phyloP scores from a whole-genome alignment of 257 asterid species.

The Ehretia macrophylla region DNA sequence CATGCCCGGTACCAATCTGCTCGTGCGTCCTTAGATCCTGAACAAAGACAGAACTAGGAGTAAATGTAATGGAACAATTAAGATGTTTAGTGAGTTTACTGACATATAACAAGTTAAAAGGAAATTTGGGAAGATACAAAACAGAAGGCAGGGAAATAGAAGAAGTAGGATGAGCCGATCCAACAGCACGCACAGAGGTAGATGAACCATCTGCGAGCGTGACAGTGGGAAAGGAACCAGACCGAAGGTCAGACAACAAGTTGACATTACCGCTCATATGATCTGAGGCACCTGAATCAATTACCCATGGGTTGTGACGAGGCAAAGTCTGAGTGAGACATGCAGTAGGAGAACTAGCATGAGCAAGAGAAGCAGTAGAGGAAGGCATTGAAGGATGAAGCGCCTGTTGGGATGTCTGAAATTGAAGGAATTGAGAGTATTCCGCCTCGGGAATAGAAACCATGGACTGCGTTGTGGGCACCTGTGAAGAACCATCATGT shows the following conservation, averaged over 20 bases:
- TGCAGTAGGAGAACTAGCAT: neutral
- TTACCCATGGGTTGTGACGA: neutral
- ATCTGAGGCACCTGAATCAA: neutral
- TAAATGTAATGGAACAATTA: slow-evolving; percentile 1
- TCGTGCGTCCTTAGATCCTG: neutral
- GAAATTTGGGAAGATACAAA: neutral
- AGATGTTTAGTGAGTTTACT: neutral
- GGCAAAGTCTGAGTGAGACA: neutral
- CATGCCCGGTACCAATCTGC: neutral
- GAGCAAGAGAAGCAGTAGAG: neutral
- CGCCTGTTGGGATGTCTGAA: too few species aligned
- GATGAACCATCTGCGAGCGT: slow-evolving; percentile 1
- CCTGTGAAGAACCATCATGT: neutral
- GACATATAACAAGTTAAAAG: neutral
- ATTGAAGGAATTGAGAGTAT: too few species aligned
- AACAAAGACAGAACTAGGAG: neutral
- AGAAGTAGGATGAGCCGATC: neutral
- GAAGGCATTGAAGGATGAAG: neutral
- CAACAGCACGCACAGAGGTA: neutral
- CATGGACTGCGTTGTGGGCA: neutral
- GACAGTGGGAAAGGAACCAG: neutral
- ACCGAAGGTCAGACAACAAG: slow-evolving; percentile 1
- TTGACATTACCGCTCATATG: neutral
- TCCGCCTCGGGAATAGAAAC: too few species aligned
- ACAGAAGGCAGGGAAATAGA: neutral